Conservation (phyloP, 805 yeast genomes). For the Teunomyces panamensis region DNA sequence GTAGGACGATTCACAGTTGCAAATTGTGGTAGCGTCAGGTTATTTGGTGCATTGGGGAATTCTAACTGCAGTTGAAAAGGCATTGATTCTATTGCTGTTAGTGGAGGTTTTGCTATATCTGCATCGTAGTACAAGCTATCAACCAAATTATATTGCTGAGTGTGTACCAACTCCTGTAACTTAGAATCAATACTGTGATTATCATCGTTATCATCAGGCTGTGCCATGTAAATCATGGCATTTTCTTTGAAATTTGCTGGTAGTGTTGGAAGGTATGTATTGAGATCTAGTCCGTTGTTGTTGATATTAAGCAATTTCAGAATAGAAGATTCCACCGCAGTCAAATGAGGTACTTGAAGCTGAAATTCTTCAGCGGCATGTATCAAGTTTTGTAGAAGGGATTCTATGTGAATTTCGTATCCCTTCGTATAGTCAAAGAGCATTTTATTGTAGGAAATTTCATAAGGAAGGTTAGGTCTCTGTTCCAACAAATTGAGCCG, state of each 20-base stretch:
- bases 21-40: background rate
- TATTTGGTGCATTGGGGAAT: background rate
- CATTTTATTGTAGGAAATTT: slow-evolving; percentile 9
- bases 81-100: background rate
- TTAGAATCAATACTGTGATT: slow-evolving; percentile 10
- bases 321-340: slow-evolving; percentile 6
- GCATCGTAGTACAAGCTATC: background rate
- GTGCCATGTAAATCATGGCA: background rate
- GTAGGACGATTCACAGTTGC: background rate
- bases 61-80: no score
- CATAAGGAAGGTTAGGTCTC: slow-evolving; percentile 10
- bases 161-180: slow-evolving; percentile 15
- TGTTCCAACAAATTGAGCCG: background rate
- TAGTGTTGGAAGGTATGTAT: background rate
- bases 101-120: background rate
- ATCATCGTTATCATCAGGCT: background rate
- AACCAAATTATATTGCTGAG: slow-evolving; percentile 14
- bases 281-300: background rate
- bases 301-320: background rate
- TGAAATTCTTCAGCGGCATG: slow-evolving; percentile 5
- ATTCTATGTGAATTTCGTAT: slow-evolving; percentile 6
- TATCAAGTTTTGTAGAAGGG: slow-evolving; percentile 6
- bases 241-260: background rate
- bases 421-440: slow-evolving; percentile 14
- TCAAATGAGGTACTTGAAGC: slow-evolving; percentile 11